A percentile compares a stretch with the other conserved stretches of the same genome.
Evolutionary conservation across 805 yeast genomes (phyloP).

Genomic region (Candida yuanshanica): DNA sequence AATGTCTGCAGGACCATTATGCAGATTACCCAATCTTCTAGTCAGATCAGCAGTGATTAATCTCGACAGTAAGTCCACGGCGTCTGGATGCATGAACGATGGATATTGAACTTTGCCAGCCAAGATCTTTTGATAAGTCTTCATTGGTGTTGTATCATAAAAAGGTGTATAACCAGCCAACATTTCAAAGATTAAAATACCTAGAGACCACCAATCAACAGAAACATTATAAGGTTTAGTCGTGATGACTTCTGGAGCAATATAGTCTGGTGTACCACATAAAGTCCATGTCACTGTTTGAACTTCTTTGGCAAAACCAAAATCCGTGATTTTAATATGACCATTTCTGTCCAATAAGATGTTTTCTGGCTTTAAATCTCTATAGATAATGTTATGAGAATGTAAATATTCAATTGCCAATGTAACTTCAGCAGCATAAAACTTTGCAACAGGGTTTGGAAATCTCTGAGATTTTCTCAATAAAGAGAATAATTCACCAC

Average conservation of each 20-base stretch:
- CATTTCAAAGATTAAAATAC: slow-evolving; percentile 90
- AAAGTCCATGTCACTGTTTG: slow-evolving; percentile 88
- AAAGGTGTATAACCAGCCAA: slow-evolving; percentile 93
- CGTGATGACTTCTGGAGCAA: slow-evolving; percentile 93
- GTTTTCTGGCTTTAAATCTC: slow-evolving; percentile 92
- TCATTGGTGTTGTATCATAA: slow-evolving; percentile 88
- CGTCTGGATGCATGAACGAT: slow-evolving; percentile 69
- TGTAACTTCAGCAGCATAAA: slow-evolving; percentile 87
- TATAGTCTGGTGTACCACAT: slow-evolving; percentile 95
- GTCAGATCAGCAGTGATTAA: slow-evolving; percentile 83
- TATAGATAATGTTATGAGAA: slow-evolving; percentile 76
- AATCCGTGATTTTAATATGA: slow-evolving; percentile 87
- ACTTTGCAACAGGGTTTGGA: slow-evolving; percentile 94
- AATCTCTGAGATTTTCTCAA: slow-evolving; percentile 84
- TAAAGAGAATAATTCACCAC: slow-evolving; percentile 86
- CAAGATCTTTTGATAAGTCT: slow-evolving; percentile 87
- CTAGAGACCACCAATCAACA: slow-evolving; percentile 98
- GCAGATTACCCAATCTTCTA: slow-evolving; percentile 77
- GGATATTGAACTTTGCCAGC: slow-evolving; percentile 78
- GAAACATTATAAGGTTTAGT: slow-evolving; percentile 92
- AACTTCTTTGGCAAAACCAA: slow-evolving; percentile 93
- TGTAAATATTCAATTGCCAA: slow-evolving; percentile 86
- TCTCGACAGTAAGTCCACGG: slow-evolving; percentile 62
- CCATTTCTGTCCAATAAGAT: slow-evolving; percentile 84
- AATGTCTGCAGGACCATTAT: slow-evolving; percentile 79